phyloP scores from a whole-genome alignment of 345 rosid species.

The Sapria himalayana region DNA sequence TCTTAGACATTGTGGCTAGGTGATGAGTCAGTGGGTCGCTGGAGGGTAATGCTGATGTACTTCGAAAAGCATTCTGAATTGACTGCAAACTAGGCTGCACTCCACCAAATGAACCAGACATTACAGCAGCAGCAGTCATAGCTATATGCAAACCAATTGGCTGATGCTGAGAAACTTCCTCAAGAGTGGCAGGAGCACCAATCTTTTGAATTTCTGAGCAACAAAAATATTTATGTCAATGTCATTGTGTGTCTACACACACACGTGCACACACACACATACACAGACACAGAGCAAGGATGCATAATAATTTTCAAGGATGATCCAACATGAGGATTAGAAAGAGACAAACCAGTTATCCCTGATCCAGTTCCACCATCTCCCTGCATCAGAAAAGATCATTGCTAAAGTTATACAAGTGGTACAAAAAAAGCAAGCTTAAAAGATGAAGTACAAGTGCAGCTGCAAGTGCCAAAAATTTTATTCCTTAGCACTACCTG shows the following conservation, averaged over 20 bases:
- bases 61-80: conserved; percentile 27
- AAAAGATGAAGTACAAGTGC: too few relatives aligned
- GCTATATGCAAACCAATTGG: conserved; percentile 79
- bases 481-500: too few relatives aligned
- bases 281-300: too few relatives aligned
- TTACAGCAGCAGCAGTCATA: conserved; percentile 47
- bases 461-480: too few relatives aligned
- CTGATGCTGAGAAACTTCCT: conserved; percentile 36
- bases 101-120: conserved; percentile 71
- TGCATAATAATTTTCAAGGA: too few relatives aligned
- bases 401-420: too few relatives aligned
- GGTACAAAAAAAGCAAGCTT: too few relatives aligned
- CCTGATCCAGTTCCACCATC: conserved; percentile 73
- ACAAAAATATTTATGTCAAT: too few relatives aligned
- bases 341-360: conserved; percentile 29
- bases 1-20: conserved; percentile 75
- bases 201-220: too few relatives aligned
- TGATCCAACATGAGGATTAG: background rate
- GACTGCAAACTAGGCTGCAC: conserved; percentile 31
- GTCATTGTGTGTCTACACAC: too few relatives aligned
- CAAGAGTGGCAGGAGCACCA: conserved; percentile 26
- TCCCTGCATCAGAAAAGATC: conserved; percentile 52
- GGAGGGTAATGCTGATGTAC: conserved; percentile 26
- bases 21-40: conserved; percentile 83
- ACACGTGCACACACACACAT: too few relatives aligned